Base-by-base conservation (phyloP, 2,329 filamentous ascomycete genomes). In the Paecilomyces niveus region DNA sequence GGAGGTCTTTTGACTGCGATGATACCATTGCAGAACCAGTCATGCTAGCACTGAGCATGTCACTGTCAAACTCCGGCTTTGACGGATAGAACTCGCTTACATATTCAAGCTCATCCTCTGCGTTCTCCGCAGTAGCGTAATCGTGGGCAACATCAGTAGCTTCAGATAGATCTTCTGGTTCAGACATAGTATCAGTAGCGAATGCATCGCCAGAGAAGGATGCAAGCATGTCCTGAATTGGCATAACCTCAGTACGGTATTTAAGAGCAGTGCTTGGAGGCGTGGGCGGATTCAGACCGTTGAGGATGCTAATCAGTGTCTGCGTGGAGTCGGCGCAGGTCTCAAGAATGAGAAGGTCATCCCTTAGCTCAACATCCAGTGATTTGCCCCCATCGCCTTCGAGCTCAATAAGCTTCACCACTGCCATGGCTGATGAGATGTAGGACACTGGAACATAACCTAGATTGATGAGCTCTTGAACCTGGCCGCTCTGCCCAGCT, bases 281-380 rank as follows among this genome's bases (percentile, higher is more conserved):
- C 7, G 85, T 87, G 1, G 94, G 93, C 3, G 93, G 94, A 39
- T 87, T 86, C 3, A 99, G 80, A 0, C 89, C 92, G 67, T 89
- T 90, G 15, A 92, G 76, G 50, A 96, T 82, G 1, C 84, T 82
- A 56, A 96, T 88, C 13, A 99, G 81, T 0, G 94, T 99, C 71
- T 97, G 92, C 0, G 92, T 97, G 1, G 94, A 99, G 74, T 99
- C 94, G 31, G 94, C 94, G 68, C 95, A 99, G 0, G 92, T 95
- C 73, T 99, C 94, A 6, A 99, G 77, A 33, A 99, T 87, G 56
- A 99, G 80, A 1, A 99, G 81, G 63, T 96, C 89, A 67, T 96
- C 92, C 61, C 85, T 85, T 53, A 97, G 78, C 62, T 96, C 90
- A 1, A 97, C 81, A 64, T 94, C 88, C 13, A 97, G 74, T 49